Evolutionary conservation across 306 rosid species (phyloP), one percentile per base, ranked within the genome.

Genomic region (Trifolium repens): DNA sequence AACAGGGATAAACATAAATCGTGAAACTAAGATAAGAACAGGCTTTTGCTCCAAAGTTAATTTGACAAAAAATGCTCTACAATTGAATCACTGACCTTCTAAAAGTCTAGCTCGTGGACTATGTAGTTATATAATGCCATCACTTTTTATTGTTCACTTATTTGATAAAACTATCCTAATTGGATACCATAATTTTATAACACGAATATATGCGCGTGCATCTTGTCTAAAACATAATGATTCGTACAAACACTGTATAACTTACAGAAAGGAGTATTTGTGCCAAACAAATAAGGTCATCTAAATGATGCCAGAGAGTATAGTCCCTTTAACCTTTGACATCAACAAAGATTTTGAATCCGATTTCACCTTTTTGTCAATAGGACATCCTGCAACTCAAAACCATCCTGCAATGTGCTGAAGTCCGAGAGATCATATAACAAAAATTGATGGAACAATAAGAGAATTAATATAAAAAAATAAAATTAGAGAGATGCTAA

Each of bases 261-360:
- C 98, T 79, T 88, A 91, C 98, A 61, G 96, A 88, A 71, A 87
- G 87, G 44, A 94, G 96, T 71, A 81, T 90, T 60, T 79, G 88
- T 66, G 85, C 86, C 84, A 94, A 82, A 71, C 67, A 58, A 80
- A 82, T 65, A 65, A 94, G 65, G 72, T 81, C 88, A 82, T 86
- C 91, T 52, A 94, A 74, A 83, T 88, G 94, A 81, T 86, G 83
- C 97, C 90, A 90, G 24, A 91, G 85, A 70, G 87, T 75, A 80
- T 73, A 77, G 22, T 84, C 87, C 86, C 80, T 68, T 75, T 86
- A 44, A 64, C 4, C 67, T 76, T 72, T 52, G 93, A 71, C 54
- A 78, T 67, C 40, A 80, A 79, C 47, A 26, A 77, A 44, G 86
- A 72, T 77, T 85, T 90, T 1, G 84, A 80, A 69, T 73, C 78